Evolutionary conservation across 495 filamentous ascomycete genomes (phyloP).

Genomic region (Penicillium coffeae): DNA sequence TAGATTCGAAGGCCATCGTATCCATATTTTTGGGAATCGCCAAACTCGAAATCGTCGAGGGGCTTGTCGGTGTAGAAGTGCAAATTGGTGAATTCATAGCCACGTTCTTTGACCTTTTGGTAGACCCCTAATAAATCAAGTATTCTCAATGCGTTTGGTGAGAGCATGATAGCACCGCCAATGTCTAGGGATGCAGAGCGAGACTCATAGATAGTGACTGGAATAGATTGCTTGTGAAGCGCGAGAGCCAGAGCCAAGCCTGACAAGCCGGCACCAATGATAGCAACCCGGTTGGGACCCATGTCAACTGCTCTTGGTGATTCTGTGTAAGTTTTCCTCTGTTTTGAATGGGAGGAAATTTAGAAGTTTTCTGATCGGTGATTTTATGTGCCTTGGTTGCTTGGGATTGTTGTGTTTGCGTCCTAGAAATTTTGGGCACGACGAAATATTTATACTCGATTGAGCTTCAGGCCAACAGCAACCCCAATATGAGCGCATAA

Average conservation of each 20-base stretch:
- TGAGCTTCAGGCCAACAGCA: no score
- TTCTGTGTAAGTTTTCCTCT: no score
- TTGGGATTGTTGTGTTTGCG: no score
- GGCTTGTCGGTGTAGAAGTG: slow-evolving; percentile 39
- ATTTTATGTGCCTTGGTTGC: no score
- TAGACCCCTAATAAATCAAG: slow-evolving; percentile 46
- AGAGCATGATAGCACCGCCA: slow-evolving; percentile 51
- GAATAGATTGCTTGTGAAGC: slow-evolving; percentile 36
- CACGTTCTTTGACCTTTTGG: slow-evolving; percentile 24
- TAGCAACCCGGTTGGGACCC: slow-evolving; percentile 31
- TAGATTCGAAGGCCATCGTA: slow-evolving; percentile 47
- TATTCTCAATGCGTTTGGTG: slow-evolving; percentile 47
- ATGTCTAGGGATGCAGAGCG: slow-evolving; percentile 29
- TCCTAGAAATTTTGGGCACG: no score
- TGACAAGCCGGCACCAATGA: slow-evolving; percentile 46
- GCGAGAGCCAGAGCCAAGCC: slow-evolving; percentile 46
- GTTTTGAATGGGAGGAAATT: no score
- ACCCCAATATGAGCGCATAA: no score
- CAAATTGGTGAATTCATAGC: slow-evolving; percentile 37
- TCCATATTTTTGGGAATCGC: slow-evolving; percentile 35
- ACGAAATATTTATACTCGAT: no score
- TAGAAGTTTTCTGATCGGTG: no score
- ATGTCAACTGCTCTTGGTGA: slow-evolving; percentile 8
- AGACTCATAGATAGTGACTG: slow-evolving; percentile 43
- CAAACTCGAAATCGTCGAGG: slow-evolving; percentile 44